A percentile compares a stretch with the other conserved stretches of the same genome.
These are phyloP conservation scores for Alnus glutinosa DNA, from an alignment of 306 rosid species.

Conservation along the genomic window DNA sequence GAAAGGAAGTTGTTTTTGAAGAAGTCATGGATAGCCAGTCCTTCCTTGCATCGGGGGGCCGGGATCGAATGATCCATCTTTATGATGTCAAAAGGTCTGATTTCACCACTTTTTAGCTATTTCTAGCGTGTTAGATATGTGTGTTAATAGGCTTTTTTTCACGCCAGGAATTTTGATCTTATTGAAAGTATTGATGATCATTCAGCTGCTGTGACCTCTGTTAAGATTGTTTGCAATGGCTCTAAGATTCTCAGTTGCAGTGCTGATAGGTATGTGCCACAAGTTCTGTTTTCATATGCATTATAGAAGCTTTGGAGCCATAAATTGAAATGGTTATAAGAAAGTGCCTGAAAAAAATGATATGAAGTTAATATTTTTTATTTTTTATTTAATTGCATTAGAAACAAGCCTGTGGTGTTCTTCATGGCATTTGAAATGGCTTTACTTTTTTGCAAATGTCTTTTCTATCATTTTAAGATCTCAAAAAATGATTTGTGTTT, in stretches of 20 bases:
- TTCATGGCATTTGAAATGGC: constrained; percentile 1
- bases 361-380: background rate
- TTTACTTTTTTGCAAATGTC: background rate
- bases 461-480: background rate
- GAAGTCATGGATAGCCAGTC: constrained; percentile 31
- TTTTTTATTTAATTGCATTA: background rate
- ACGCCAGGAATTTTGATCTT: constrained; percentile 71
- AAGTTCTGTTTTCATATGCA: constrained; percentile 26
- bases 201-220: constrained; percentile 74
- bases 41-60: constrained; percentile 73
- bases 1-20: constrained; percentile 29
- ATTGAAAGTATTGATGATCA: constrained; percentile 59
- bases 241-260: constrained; percentile 64
- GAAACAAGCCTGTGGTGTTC: background rate
- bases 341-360: background rate
- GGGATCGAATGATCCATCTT: constrained; percentile 67
- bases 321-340: background rate
- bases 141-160: constrained; percentile 29
- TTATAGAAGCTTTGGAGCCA: background rate
- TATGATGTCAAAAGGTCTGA: constrained; percentile 66
- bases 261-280: constrained; percentile 60
- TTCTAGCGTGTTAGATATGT: constrained; percentile 18
- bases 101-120: constrained; percentile 23
- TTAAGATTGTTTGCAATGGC: constrained; percentile 49
- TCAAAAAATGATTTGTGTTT: background rate